These are phyloP conservation scores for Oryza australiensis DNA, from an alignment of 176 grass and related monocot genomes.

Conservation along the genomic window DNA sequence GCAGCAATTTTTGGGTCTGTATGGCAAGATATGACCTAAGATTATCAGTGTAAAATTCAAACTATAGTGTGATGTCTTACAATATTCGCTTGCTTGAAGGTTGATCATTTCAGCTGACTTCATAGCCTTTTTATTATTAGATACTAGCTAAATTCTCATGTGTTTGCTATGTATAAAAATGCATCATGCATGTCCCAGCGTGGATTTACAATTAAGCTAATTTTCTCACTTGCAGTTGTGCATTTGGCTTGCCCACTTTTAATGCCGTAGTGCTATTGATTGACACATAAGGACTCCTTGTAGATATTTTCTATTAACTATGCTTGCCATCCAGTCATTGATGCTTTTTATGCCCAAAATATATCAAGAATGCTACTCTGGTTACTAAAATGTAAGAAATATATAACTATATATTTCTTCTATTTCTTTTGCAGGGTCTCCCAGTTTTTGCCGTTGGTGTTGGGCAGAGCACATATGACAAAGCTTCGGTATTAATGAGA, in stretches of 20 bases:
- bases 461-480: conserved; percentile 87
- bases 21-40: not conserved
- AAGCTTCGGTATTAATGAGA: conserved; percentile 77
- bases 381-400: conserved; percentile 20
- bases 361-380: not conserved
- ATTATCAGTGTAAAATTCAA: not conserved
- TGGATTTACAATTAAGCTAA: not conserved
- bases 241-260: not conserved
- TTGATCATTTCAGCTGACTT: conserved; percentile 28
- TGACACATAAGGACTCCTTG: not conserved
- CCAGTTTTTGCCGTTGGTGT: conserved; percentile 96
- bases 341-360: not conserved
- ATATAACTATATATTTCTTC: not conserved
- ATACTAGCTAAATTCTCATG: not conserved
- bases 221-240: not conserved
- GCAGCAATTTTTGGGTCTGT: not conserved
- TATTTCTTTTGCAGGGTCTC: conserved; percentile 61
- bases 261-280: not conserved
- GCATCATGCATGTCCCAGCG: not conserved
- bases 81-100: conserved; percentile 2
- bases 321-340: not conserved
- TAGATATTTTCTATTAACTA: not conserved
- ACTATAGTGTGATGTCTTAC: not conserved
- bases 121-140: not conserved
- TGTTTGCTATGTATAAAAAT: not conserved